These are phyloP conservation scores for Russula vinacea DNA, from an alignment of 768 basidiomycete species.

Conservation along the genomic window DNA sequence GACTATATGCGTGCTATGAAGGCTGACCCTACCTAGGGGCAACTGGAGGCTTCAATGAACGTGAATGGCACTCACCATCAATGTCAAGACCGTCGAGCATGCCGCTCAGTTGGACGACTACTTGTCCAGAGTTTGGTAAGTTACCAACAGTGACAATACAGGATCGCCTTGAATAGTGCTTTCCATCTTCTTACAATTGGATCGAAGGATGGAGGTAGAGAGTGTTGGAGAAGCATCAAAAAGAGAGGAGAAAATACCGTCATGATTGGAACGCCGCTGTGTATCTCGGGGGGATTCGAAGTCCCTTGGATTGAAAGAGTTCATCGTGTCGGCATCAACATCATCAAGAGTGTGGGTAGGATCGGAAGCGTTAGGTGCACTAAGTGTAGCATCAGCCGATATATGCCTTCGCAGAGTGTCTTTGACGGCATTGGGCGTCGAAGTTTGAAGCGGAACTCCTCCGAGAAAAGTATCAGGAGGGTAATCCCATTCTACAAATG, in stretches of 20 bases:
- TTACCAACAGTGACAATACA: not conserved
- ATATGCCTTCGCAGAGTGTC: not conserved
- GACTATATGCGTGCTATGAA: not conserved
- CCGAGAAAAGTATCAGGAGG: slow-evolving; percentile 22
- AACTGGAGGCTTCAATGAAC: not conserved
- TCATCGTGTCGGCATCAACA: not conserved
- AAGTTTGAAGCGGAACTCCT: slow-evolving; percentile 25
- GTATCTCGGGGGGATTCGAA: not conserved
- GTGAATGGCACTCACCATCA: slow-evolving; percentile 20
- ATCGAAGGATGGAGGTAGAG: not conserved
- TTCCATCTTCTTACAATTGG: not conserved
- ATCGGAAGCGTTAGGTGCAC: slow-evolving; percentile 19
- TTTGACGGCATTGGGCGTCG: slow-evolving; percentile 24
- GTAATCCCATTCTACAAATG: slow-evolving; percentile 22
- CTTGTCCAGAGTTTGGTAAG: slow-evolving; percentile 13
- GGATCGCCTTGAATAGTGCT: not conserved
- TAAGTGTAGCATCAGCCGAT: slow-evolving; percentile 3
- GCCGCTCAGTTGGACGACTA: slow-evolving; percentile 22
- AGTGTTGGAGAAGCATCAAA: slow-evolving; percentile 12
- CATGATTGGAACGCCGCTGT: slow-evolving; percentile 7
- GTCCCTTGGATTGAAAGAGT: not conserved
- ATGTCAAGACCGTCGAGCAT: slow-evolving; percentile 27
- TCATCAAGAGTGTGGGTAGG: not conserved
- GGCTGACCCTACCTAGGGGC: not conserved
- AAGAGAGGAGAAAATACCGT: slow-evolving; percentile 29